Percentiles rank a stretch among this genome's conserved stretches.
phyloP scores from a whole-genome alignment of 176 grass and related monocot genomes.

The Phoenix roebelenii region DNA sequence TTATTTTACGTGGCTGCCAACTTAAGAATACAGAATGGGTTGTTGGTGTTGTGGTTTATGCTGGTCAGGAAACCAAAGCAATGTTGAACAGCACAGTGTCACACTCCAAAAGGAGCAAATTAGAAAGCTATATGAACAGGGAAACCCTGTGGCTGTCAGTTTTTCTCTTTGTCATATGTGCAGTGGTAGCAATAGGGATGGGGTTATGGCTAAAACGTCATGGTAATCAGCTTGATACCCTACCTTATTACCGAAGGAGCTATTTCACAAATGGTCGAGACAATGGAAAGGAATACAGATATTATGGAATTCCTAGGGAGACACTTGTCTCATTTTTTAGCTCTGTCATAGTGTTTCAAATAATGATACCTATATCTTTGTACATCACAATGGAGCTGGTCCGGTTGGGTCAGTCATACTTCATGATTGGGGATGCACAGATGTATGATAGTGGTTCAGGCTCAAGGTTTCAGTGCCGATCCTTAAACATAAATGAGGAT shows the following conservation, averaged over 20 bases:
- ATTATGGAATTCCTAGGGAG: constrained; percentile 82
- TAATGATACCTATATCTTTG: constrained; percentile 99
- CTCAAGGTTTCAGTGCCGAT: constrained; percentile 96
- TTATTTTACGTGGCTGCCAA: constrained; percentile 91
- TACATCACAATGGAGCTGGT: constrained; percentile 99
- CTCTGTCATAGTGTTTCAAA: constrained; percentile 99
- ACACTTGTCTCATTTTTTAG: constrained; percentile 98
- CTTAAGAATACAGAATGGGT: constrained; percentile 96
- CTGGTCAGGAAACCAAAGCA: constrained; percentile 99
- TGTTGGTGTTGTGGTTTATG: constrained; percentile 88
- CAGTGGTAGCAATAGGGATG: constrained; percentile 95
- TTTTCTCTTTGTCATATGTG: constrained; percentile 89
- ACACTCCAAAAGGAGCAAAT: constrained; percentile 90
- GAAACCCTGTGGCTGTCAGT: constrained; percentile 98
- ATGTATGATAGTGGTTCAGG: constrained; percentile 90
- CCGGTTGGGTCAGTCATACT: constrained; percentile 87
- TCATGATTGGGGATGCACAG: constrained; percentile 90
- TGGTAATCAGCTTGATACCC: constrained; percentile 60
- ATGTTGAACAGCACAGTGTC: constrained; percentile 98
- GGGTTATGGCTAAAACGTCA: constrained; percentile 85
- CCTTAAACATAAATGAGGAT: constrained; percentile 99
- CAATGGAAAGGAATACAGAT: constrained; percentile 84
- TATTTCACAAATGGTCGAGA: constrained; percentile 61
- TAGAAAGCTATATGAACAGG: constrained; percentile 99
- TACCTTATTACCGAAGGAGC: constrained; percentile 94